Evolutionary conservation across 1,139 yeast species (phyloP).

Genomic region (Kluyveromyces marxianus): DNA sequence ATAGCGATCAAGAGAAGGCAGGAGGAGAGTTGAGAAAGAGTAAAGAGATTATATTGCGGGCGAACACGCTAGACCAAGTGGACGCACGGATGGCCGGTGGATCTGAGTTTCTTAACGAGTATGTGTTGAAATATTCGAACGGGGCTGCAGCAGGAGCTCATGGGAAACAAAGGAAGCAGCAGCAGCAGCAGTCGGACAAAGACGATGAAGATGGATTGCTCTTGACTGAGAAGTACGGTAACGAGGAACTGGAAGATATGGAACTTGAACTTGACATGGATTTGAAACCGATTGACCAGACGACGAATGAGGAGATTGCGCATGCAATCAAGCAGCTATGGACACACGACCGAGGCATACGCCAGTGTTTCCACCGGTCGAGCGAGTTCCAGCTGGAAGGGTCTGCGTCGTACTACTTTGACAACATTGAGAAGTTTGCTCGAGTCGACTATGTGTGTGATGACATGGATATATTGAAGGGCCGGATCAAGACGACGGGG

Average conservation of each 20-base stretch:
- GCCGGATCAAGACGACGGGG: conserved; percentile 93
- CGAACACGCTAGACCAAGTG: conserved; percentile 53
- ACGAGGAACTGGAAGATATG: not conserved
- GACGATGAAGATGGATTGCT: not conserved
- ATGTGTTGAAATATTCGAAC: conserved; percentile 45
- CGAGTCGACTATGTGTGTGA: conserved; percentile 59
- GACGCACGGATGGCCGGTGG: conserved; percentile 71
- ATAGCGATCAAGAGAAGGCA: conserved; percentile 44
- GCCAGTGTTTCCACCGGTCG: conserved; percentile 50
- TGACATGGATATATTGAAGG: conserved; percentile 78
- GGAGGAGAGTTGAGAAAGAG: conserved; percentile 38
- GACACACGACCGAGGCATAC: conserved; percentile 61
- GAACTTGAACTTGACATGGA: not conserved
- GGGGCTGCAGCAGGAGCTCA: conserved; percentile 40
- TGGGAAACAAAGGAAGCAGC: too few species aligned
- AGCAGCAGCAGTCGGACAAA: not conserved
- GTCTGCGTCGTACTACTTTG: conserved; percentile 71
- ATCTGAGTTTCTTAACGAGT: conserved; percentile 51
- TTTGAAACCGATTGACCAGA: conserved; percentile 1
- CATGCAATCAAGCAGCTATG: conserved; percentile 61
- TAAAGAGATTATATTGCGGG: conserved; percentile 45
- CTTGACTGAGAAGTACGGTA: not conserved
- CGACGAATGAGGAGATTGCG: conserved; percentile 46
- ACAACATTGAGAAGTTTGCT: conserved; percentile 56
- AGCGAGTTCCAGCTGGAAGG: conserved; percentile 80